Conservation (phyloP, 2,329 filamentous ascomycete species). For the Stachybotrys echinatus region DNA sequence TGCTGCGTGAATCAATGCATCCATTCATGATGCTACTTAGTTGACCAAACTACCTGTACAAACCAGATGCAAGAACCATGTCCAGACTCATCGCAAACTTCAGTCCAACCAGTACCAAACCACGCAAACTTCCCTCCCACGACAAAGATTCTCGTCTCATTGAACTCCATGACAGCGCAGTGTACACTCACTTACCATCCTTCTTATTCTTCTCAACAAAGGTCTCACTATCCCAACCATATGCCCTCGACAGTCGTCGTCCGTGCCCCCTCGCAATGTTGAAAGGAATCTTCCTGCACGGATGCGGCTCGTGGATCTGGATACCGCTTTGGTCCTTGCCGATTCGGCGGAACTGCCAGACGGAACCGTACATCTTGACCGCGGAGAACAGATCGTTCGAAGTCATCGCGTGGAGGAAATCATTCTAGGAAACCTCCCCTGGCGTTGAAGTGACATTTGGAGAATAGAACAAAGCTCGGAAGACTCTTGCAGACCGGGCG, state of each 20-base stretch:
- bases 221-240: slow-evolving; percentile 42
- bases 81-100: too few relatives aligned
- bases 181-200: too few relatives aligned
- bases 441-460: slow-evolving; percentile 26
- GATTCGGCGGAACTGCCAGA: slow-evolving; percentile 52
- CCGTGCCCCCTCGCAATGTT: slow-evolving; percentile 39
- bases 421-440: slow-evolving; percentile 46
- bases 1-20: too few relatives aligned
- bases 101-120: too few relatives aligned
- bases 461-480: slow-evolving; percentile 36
- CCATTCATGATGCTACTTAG: too few relatives aligned
- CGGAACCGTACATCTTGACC: slow-evolving; percentile 55
- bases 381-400: slow-evolving; percentile 39
- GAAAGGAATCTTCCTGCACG: slow-evolving; percentile 44
- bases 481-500: slow-evolving; percentile 25
- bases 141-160: too few relatives aligned
- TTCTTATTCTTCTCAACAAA: too few relatives aligned
- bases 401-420: slow-evolving; percentile 49
- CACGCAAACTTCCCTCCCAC: too few relatives aligned
- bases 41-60: too few relatives aligned
- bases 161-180: too few relatives aligned
- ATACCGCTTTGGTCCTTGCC: slow-evolving; percentile 42
- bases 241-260: slow-evolving; percentile 40
- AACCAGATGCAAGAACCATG: too few relatives aligned
- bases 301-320: slow-evolving; percentile 58